Evolutionary conservation across 1,284 basidiomycete genomes (phyloP).

Genomic region (Melampsora medusae): DNA sequence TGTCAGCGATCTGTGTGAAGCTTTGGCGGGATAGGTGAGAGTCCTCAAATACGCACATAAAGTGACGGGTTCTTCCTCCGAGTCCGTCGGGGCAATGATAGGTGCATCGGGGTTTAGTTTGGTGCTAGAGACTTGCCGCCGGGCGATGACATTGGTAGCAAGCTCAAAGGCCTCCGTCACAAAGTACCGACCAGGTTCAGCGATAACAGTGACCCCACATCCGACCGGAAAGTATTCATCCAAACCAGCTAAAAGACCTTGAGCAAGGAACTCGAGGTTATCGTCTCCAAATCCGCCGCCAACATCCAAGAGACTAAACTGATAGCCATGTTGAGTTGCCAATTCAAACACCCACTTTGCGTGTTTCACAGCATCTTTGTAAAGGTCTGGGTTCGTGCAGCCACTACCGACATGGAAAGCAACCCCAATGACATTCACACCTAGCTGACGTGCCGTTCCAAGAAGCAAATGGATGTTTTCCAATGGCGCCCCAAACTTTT

Average conservation of each 20-base stretch:
- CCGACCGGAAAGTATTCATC: slow-evolving; percentile 78
- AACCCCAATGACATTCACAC: slow-evolving; percentile 85
- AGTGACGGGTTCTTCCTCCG: slow-evolving; percentile 59
- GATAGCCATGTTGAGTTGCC: slow-evolving; percentile 75
- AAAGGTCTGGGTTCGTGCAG: slow-evolving; percentile 86
- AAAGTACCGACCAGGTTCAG: slow-evolving; percentile 93
- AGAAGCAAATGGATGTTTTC: slow-evolving; percentile 76
- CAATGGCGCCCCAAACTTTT: slow-evolving; percentile 95
- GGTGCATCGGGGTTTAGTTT: not conserved
- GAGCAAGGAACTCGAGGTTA: slow-evolving; percentile 78
- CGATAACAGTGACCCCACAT: slow-evolving; percentile 78
- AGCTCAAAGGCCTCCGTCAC: slow-evolving; percentile 89
- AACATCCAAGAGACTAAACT: slow-evolving; percentile 76
- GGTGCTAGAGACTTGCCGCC: slow-evolving; percentile 56
- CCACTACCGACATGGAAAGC: slow-evolving; percentile 98
- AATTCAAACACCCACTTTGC: slow-evolving; percentile 84
- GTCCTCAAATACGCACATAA: slow-evolving; percentile 61
- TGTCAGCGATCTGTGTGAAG: no score
- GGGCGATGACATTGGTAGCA: slow-evolving; percentile 89
- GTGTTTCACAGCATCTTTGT: slow-evolving; percentile 81
- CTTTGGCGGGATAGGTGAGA: not conserved
- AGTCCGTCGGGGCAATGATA: not conserved
- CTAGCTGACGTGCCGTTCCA: slow-evolving; percentile 72
- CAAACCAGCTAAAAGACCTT: slow-evolving; percentile 70
- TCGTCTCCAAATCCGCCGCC: slow-evolving; percentile 93